These are phyloP conservation scores for Abrus precatorius DNA, from an alignment of 306 rosid species.

Conservation along the genomic window DNA sequence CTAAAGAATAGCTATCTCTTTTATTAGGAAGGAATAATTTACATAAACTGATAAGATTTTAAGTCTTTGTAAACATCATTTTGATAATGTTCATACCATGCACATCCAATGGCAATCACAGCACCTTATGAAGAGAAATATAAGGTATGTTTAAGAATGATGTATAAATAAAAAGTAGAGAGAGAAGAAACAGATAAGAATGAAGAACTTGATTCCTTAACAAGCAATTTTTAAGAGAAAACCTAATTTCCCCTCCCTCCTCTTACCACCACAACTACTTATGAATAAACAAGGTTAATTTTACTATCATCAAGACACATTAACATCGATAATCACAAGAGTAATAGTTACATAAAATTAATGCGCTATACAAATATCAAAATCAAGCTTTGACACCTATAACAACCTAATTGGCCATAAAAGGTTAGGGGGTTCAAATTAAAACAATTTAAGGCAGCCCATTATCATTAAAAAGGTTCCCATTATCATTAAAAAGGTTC, in stretches of 20 bases:
- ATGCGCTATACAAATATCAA: conserved; percentile 5
- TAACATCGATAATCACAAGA: neutral
- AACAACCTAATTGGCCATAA: conserved; percentile 9
- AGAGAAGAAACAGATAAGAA: neutral
- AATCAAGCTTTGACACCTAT: conserved; percentile 17
- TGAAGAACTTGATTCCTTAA: neutral
- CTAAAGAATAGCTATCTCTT: conserved; percentile 5
- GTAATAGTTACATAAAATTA: neutral
- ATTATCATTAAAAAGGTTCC: neutral
- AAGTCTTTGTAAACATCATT: neutral
- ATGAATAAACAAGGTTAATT: conserved; percentile 16
- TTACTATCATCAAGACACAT: neutral
- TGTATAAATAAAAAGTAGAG: neutral
- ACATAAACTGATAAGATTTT: neutral
- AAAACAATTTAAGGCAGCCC: neutral
- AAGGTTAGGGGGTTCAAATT: neutral
- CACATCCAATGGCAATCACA: conserved; percentile 10
- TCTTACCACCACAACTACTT: neutral
- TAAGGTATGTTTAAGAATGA: conserved; percentile 11
- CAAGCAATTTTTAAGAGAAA: conserved; percentile 22
- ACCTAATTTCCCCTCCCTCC: neutral
- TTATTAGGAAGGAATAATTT: neutral
- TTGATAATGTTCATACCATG: conserved; percentile 2
- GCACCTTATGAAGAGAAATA: conserved; percentile 3
- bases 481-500: neutral